Base-by-base conservation (phyloP, 2,329 filamentous ascomycete species). In the Botrytis fabae region DNA sequence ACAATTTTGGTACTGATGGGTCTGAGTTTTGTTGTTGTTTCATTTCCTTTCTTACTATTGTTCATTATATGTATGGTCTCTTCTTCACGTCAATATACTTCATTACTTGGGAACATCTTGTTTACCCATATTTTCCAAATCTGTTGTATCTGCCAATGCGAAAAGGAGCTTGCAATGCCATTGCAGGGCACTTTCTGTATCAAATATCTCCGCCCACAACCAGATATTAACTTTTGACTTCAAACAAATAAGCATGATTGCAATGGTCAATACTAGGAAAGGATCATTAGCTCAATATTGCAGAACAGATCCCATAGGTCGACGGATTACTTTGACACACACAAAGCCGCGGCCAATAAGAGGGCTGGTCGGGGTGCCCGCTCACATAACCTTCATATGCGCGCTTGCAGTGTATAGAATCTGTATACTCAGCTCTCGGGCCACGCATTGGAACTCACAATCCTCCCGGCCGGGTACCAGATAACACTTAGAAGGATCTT, bases 1-100 rank as follows among this genome's bases (percentile, higher is more conserved):
- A n/a, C 7, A n/a, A 4, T 63, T 42, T 63, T 42, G 2, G 25
- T 16, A 42, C 25, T 20, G 60, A n/a, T 28, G 1, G 60, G 40
- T 28, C 25, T 63, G 25, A 18, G 35, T 28, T 42, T 42, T 63
- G 38, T 63, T 63, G 20, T 63, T 63, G 60, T 63, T 63, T 63
- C 25, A 57, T 28, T n/a, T 63, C 16, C 25, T 28, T 63, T 40
- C 38, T 63, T 20, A 28, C 14, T 63, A 28, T 63, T 40, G 14
- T 28, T 42, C 40, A n/a, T 42, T n/a, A 18, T 25, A 42, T 63
- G 38, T 62, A 42, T 63, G 25, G 10, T 28, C 25, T 42, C 25
- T 62, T n/a, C 38, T 28, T 16, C 25, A 42, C 38, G 6, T 16
- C 42, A 28, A n/a, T 28, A 28, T 18, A 40, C 10, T 61, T 25